Base-by-base conservation (phyloP, 169 alveolate species). In the Cryptosporidium baileyi region DNA sequence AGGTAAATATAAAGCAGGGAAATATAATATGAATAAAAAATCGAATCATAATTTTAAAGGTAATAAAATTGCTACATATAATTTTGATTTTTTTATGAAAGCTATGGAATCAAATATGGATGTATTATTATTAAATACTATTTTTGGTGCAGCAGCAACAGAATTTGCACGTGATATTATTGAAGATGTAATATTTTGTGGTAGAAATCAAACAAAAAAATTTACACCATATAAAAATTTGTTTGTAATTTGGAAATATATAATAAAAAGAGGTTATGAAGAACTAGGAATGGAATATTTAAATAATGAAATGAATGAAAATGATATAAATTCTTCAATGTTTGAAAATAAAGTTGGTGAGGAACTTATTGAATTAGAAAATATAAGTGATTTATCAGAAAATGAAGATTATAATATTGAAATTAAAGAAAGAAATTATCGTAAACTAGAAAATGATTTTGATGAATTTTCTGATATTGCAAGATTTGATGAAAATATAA, bases 61-160 rank as follows among this genome's bases (percentile, higher is more conserved):
- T 15, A 74, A 74, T 38, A 57, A 74, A 26, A 36, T 54, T 7
- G 30, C 67, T 11, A 32, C 57, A 5, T 57, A 74, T 7, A 40
- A 51, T 17, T 74, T 74, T 74, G 85, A 74, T 26, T 54, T 24
- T 34, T 74, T 74, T 0, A 74, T 74, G 67, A 57, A 74, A 36
- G 59, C 62, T 19, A 32, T 74, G 59, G 74, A 74, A 34, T 74
- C 85, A 13, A 74, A 74, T 74, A 74, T 74, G 67, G 85, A 74
- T n/a, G 63, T 74, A 51, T 45, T 74, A 19, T 22, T 74, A 38
- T 3, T 74, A 32, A 51, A 74, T 54, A 74, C 85, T 1, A 38
- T 57, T 36, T 74, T 74, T 74, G 57, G 61, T n/a, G 85, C 85
- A 52, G 67, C 85, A 54, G 85, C 85, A 54, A 74, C 85, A n/a